Base-by-base conservation (phyloP, 2,329 filamentous ascomycete genomes). In the Cladosporium colombiae region DNA sequence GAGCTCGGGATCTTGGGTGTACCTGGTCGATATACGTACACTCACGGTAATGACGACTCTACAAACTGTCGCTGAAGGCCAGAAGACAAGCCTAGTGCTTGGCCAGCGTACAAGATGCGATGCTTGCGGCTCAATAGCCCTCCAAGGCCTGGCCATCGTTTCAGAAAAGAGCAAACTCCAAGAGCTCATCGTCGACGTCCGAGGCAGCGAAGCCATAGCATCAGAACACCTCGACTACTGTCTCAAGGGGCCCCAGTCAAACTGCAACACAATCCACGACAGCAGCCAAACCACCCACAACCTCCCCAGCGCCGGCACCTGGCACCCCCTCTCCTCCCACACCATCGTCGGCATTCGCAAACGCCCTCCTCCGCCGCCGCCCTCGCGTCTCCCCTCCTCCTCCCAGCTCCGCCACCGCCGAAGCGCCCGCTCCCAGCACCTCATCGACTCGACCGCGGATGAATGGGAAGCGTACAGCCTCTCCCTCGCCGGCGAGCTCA, bases 381-480 rank as follows among this genome's bases (percentile, higher is more conserved):
- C 55, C 57, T 52, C 21, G 10, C 23, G 66, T 25, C 62, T 65
- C 25, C 66, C 35, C 6, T 65, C 33, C 57, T 65, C 33, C 57
- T 70, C 16, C 62, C 67, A 73, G 33, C 69, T 73, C 25, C 72
- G 73, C 65, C 71, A 73, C 61, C 70, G 72, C 40, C 66, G 68
- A 33, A 65, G 65, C 62, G 29, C 61, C 21, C 4, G 56, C 37
- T 35, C 68, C 60, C 23, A 61, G 62, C 46, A 64, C 13, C 65
- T 69, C 3, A 37, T 44, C 25, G 18, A 37, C 27, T 8, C 37
- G 8, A 46, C 8, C 8, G 21, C 53, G 29, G 58, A 68, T 7
- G 78, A 83, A 31, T 87, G 85, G 84, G 84, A 87, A 73, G 83
- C 80, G 0, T 87, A 84, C 81, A 81, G 79, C 18, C 74, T 86